These are phyloP conservation scores for Daedaleopsis nitida DNA, from an alignment of 768 basidiomycete species.

Conservation along the genomic window DNA sequence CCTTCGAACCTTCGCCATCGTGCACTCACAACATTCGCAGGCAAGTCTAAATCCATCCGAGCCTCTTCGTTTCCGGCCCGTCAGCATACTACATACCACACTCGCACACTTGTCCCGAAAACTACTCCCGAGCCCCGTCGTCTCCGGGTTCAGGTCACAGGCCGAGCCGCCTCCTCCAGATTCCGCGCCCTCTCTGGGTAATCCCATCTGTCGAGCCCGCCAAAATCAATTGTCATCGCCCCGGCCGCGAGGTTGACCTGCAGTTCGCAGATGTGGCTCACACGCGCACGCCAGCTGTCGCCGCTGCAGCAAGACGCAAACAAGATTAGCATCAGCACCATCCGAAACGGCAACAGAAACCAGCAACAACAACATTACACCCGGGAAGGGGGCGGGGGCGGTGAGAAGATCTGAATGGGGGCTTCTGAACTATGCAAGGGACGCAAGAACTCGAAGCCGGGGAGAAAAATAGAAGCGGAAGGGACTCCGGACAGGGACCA, in stretches of 20 bases:
- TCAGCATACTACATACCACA: too few species aligned
- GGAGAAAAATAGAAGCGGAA: neutral
- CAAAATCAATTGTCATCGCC: conserved; percentile 72
- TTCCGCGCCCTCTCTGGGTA: conserved; percentile 63
- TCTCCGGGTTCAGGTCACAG: conserved; percentile 9
- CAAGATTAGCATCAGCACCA: neutral
- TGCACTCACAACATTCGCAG: conserved; percentile 2
- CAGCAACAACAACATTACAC: too few species aligned
- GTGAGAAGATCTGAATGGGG: too few species aligned
- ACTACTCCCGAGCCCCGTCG: neutral
- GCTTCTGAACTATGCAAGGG: too few species aligned
- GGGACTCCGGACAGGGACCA: too few species aligned
- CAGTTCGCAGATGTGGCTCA: conserved; percentile 68
- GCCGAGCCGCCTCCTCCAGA: conserved; percentile 51
- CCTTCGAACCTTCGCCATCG: neutral
- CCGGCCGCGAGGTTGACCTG: conserved; percentile 65
- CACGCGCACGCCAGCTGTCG: conserved; percentile 81
- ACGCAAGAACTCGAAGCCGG: too few species aligned
- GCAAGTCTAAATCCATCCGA: neutral
- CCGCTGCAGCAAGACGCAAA: conserved; percentile 45
- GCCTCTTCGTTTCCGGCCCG: too few species aligned
- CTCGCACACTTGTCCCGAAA: too few species aligned
- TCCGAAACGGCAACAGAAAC: neutral
- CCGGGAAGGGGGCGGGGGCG: too few species aligned
- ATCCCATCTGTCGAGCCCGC: conserved; percentile 76